phyloP scores from a whole-genome alignment of 2,329 filamentous ascomycete species.

The Penicillium digitatum region DNA sequence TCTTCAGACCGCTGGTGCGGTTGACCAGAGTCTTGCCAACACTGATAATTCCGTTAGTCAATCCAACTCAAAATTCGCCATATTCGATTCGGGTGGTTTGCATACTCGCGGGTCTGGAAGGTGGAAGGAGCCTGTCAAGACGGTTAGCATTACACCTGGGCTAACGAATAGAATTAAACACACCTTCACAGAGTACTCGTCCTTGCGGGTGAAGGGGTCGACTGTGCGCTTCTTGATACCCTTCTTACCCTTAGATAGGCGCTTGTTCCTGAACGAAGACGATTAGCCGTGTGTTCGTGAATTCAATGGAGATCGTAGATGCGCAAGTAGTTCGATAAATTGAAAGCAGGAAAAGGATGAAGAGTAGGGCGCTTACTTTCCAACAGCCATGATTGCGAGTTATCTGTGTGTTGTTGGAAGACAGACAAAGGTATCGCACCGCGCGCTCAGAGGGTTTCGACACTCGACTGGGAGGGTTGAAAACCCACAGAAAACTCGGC shows the following conservation, averaged over 20 bases:
- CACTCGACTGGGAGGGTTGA: conserved; percentile 34
- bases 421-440: conserved; percentile 43
- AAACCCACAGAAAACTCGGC: conserved; percentile 47
- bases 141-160: conserved; percentile 16
- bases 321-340: conserved; percentile 7
- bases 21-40: conserved; percentile 99
- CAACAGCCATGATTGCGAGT: conserved; percentile 75
- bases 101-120: conserved; percentile 96
- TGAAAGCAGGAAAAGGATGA: conserved; percentile 4
- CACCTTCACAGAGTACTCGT: conserved; percentile 98
- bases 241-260: conserved; percentile 99
- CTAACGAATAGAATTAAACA: conserved; percentile 24
- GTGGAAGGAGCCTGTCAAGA: conserved; percentile 74
- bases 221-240: conserved; percentile 99
- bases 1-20: conserved; percentile 99
- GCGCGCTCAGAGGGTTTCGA: conserved; percentile 39
- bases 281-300: conserved; percentile 18
- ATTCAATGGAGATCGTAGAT: neutral
- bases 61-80: neutral
- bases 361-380: conserved; percentile 55
- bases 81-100: conserved; percentile 9
- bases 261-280: conserved; percentile 76
- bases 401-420: conserved; percentile 41
- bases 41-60: conserved; percentile 52
- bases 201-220: conserved; percentile 97